Evolutionary conservation across 2,329 filamentous ascomycete species (phyloP).

Genomic region (Aspergillus calidoustus): DNA sequence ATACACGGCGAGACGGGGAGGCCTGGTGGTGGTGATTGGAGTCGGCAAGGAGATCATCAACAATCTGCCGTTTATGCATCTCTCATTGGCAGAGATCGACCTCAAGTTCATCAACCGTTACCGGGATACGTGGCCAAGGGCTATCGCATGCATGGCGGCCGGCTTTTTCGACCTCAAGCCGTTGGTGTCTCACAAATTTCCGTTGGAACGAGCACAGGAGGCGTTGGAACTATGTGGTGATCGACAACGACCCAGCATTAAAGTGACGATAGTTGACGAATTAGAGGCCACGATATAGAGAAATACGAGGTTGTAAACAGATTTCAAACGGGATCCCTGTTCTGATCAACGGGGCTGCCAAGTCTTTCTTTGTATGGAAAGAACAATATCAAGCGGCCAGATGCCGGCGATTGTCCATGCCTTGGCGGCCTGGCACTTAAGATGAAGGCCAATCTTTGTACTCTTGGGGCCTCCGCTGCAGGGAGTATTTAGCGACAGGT

Average conservation of each 20-base stretch:
- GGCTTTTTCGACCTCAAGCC: constrained; percentile 65
- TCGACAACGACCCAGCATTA: constrained; percentile 59
- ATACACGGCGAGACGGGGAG: constrained; percentile 62
- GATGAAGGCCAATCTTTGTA: not conserved
- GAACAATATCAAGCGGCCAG: constrained; percentile 1
- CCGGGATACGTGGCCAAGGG: constrained; percentile 70
- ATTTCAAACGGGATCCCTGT: not conserved
- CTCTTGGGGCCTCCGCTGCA: not conserved
- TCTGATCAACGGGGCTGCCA: not conserved
- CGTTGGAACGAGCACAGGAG: constrained; percentile 64
- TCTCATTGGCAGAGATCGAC: constrained; percentile 68
- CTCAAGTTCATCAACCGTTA: constrained; percentile 74
- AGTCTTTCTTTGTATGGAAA: not conserved
- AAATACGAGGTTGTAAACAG: not conserved
- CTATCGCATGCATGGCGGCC: constrained; percentile 64
- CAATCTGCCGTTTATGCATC: constrained; percentile 69
- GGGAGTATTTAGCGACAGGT: not conserved
- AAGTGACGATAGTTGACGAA: constrained; percentile 64
- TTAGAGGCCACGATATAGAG: constrained; percentile 29
- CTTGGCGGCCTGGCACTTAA: not conserved
- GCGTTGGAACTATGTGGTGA: constrained; percentile 61
- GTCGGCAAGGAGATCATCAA: constrained; percentile 67
- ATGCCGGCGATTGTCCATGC: not conserved
- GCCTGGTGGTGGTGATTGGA: constrained; percentile 67
- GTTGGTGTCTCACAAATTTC: constrained; percentile 66